phyloP scores from a whole-genome alignment of 441 rosid species.

The Melastoma candidum region DNA sequence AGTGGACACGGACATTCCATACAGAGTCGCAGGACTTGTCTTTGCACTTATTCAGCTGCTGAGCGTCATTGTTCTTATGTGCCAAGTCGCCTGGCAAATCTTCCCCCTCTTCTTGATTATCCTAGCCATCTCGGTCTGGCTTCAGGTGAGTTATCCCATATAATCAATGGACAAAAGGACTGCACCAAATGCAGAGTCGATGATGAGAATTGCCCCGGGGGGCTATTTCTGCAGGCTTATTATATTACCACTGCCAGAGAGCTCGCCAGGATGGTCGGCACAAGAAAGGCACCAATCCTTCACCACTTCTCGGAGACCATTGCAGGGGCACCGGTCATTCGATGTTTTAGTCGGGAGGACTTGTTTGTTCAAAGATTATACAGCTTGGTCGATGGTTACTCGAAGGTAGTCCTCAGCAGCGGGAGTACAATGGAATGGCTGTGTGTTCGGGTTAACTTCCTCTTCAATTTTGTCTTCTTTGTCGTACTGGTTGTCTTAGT shows the following conservation, averaged over 20 bases:
- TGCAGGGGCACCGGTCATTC: constrained; percentile 41
- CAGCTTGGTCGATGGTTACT: constrained; percentile 39
- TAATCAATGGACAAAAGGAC: background rate
- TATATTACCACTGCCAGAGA: constrained; percentile 62
- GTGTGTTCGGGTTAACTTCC: constrained; percentile 48
- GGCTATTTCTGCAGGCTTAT: constrained; percentile 29
- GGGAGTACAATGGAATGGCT: constrained; percentile 64
- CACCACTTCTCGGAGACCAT: constrained; percentile 65
- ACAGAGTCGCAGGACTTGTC: constrained; percentile 53
- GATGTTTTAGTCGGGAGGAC: constrained; percentile 48
- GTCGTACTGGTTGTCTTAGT: constrained; percentile 46
- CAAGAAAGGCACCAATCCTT: constrained; percentile 51
- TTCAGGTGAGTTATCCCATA: constrained; percentile 30
- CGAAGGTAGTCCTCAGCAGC: constrained; percentile 50
- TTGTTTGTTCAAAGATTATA: constrained; percentile 33
- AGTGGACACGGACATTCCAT: constrained; percentile 58
- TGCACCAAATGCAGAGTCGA: background rate
- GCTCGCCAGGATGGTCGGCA: constrained; percentile 64
- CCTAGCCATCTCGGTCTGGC: constrained; percentile 49
- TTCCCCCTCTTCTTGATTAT: constrained; percentile 41
- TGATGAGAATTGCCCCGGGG: background rate
- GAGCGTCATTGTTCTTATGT: constrained; percentile 47
- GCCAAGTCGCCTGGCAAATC: constrained; percentile 49
- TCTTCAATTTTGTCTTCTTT: constrained; percentile 54
- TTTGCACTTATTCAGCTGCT: constrained; percentile 56